phyloP scores from a whole-genome alignment of 495 filamentous ascomycete genomes.

The Aspergillus wentii region DNA sequence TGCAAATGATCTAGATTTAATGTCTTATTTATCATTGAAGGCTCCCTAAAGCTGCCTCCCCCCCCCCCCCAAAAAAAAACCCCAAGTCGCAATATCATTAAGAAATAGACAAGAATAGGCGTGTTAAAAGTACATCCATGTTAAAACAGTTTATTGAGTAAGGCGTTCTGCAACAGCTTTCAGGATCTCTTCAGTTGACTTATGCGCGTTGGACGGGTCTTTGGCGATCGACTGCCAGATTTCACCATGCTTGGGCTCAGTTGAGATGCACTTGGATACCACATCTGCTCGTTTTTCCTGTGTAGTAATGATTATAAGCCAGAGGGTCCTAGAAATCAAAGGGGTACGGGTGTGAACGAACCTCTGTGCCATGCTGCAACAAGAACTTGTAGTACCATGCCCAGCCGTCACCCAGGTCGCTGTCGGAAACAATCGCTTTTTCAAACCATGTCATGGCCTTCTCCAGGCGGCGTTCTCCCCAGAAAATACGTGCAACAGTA shows the following conservation, averaged over 20 bases:
- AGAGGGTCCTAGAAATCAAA: too few relatives aligned
- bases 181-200: slow-evolving; percentile 73
- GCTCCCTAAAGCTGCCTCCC: too few relatives aligned
- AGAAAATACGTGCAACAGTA: slow-evolving; percentile 70
- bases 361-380: slow-evolving; percentile 78
- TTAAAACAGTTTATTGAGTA: slow-evolving; percentile 8
- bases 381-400: slow-evolving; percentile 98
- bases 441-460: slow-evolving; percentile 96
- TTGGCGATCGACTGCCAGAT: slow-evolving; percentile 84
- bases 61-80: too few relatives aligned
- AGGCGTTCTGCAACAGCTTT: slow-evolving; percentile 60
- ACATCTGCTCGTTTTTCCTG: slow-evolving; percentile 83
- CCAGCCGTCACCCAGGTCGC: slow-evolving; percentile 89
- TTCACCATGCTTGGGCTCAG: slow-evolving; percentile 89
- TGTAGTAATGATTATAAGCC: slow-evolving; percentile 8
- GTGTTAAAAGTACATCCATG: slow-evolving; percentile 3
- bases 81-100: too few relatives aligned
- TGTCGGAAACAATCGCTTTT: slow-evolving; percentile 82
- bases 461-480: slow-evolving; percentile 75
- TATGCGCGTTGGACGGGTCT: slow-evolving; percentile 72
- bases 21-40: too few relatives aligned
- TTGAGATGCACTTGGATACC: slow-evolving; percentile 64
- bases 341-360: too few relatives aligned
- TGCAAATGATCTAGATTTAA: too few relatives aligned
- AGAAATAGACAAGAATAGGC: neutral